Conservation (phyloP, 768 basidiomycete species). For the Coprinellus micaceus region DNA sequence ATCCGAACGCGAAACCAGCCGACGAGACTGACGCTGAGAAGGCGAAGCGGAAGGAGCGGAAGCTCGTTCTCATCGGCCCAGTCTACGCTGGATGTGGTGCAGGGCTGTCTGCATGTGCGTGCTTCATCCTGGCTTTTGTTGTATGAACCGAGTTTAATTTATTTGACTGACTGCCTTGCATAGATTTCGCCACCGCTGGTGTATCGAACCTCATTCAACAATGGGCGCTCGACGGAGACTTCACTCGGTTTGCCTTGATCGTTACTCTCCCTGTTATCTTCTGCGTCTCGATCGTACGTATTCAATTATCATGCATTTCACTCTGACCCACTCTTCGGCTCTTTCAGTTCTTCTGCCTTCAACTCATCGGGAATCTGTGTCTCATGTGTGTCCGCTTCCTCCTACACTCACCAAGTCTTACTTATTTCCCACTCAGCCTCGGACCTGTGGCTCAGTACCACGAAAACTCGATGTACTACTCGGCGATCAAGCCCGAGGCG, state of each 20-base stretch:
- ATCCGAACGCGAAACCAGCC: conserved; percentile 13
- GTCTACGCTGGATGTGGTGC: conserved; percentile 67
- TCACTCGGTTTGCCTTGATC: conserved; percentile 61
- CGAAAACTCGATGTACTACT: conserved; percentile 81
- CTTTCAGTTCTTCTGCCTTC: conserved; percentile 74
- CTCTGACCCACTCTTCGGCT: too few species aligned
- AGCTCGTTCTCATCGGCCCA: conserved; percentile 60
- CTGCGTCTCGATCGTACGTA: conserved; percentile 69
- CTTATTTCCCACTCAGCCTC: conserved; percentile 33
- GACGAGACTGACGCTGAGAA: conserved; percentile 36
- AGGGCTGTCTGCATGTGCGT: conserved; percentile 59
- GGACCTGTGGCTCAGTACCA: conserved; percentile 86
- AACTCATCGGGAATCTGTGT: conserved; percentile 62
- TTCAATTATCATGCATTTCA: background rate
- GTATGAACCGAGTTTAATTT: background rate
- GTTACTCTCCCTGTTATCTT: conserved; percentile 67
- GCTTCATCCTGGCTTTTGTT: conserved; percentile 1
- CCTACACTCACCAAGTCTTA: conserved; percentile 6
- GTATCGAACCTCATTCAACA: conserved; percentile 60
- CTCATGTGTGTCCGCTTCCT: conserved; percentile 38
- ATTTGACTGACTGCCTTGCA: background rate
- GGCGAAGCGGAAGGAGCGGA: conserved; percentile 36
- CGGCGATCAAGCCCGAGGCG: conserved; percentile 60
- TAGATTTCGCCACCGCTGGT: conserved; percentile 64
- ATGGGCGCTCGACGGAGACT: conserved; percentile 60